phyloP scores from a whole-genome alignment of 306 rosid genomes.

The Pyrus pyrifolia region DNA sequence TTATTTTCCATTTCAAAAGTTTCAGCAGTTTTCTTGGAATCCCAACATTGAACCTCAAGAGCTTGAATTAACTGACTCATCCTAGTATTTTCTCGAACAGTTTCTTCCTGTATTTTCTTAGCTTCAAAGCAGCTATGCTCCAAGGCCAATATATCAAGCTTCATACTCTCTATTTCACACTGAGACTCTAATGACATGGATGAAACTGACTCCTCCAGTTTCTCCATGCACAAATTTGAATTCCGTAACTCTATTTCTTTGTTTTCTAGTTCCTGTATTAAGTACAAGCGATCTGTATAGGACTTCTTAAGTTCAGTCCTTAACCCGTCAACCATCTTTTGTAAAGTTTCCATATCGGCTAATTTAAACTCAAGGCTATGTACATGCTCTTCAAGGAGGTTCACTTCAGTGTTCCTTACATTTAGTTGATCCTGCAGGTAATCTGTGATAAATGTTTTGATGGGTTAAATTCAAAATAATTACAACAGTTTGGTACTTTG shows the following conservation, averaged over 20 bases:
- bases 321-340: conserved; percentile 39
- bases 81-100: conserved; percentile 47
- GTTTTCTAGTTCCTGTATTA: conserved; percentile 50
- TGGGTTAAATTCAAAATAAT: conserved; percentile 13
- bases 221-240: conserved; percentile 49
- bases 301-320: conserved; percentile 54
- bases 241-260: conserved; percentile 52
- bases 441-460: conserved; percentile 50
- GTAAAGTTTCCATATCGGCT: conserved; percentile 46
- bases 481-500: not conserved
- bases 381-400: conserved; percentile 46
- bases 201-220: conserved; percentile 64
- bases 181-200: conserved; percentile 74
- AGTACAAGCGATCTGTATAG: conserved; percentile 39
- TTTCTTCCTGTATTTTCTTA: conserved; percentile 60
- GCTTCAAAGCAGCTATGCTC: conserved; percentile 61
- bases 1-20: conserved; percentile 49
- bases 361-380: conserved; percentile 47
- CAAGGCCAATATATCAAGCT: conserved; percentile 66
- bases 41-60: conserved; percentile 43
- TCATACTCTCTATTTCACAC: conserved; percentile 85
- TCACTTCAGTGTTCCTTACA: conserved; percentile 52
- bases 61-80: conserved; percentile 42
- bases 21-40: conserved; percentile 32
- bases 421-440: conserved; percentile 76